Percentiles rank a stretch among this genome's conserved stretches.
Conservation (phyloP, 208 protist species). For the Leptomonas pyrrhocoris region DNA sequence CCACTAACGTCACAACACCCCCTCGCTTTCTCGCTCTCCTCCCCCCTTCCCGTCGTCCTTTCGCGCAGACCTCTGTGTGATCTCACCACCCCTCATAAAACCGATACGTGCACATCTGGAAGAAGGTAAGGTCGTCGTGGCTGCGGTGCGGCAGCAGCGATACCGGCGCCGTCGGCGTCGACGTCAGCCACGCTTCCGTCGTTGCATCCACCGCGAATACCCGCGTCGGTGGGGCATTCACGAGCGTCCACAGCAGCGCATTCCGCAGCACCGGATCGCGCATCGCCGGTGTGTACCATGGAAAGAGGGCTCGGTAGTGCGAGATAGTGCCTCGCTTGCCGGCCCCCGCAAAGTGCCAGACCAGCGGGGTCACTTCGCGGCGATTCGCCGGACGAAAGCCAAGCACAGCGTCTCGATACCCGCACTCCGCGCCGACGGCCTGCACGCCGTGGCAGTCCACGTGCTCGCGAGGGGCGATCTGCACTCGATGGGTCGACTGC, state of each 20-base stretch:
- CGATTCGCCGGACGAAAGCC: background rate
- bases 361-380: background rate
- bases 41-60: background rate
- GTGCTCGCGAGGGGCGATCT: conserved; percentile 7
- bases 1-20: too few species aligned
- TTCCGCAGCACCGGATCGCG: conserved; percentile 1
- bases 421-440: background rate
- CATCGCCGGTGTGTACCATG: conserved; percentile 17
- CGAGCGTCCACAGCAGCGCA: conserved; percentile 16
- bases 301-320: conserved; percentile 20
- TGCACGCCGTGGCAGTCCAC: conserved; percentile 8
- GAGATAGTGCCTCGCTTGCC: conserved; percentile 12
- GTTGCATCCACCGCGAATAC: conserved; percentile 2
- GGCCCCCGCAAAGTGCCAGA: conserved; percentile 18
- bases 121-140: background rate
- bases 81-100: conserved; percentile 11
- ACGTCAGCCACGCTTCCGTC: background rate
- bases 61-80: background rate
- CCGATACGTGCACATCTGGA: conserved; percentile 7
- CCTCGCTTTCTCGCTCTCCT: too few species aligned
- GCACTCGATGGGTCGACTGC: conserved; percentile 4
- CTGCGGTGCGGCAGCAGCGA: conserved; percentile 10
- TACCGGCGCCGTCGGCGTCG: background rate
- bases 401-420: conserved; percentile 7
- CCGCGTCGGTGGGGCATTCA: conserved; percentile 18